phyloP scores from a whole-genome alignment of 768 basidiomycete genomes.

The Ramaria rubella region DNA sequence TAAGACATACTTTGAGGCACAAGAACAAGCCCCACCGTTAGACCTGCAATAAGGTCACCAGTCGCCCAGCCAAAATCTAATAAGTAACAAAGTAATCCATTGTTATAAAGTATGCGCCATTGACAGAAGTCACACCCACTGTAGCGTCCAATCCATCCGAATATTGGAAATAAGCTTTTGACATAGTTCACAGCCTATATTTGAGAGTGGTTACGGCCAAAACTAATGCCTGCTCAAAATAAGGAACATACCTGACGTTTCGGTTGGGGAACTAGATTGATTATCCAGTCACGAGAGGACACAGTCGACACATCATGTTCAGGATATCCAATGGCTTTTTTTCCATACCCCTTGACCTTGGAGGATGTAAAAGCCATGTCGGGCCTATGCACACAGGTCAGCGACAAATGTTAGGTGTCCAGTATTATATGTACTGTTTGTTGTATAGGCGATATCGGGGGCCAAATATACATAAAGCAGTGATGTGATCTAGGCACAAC shows the following conservation, averaged over 20 bases:
- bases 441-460: too few species aligned
- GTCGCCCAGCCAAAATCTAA: constrained; percentile 72
- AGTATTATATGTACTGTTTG: too few species aligned
- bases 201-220: background rate
- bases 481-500: too few species aligned
- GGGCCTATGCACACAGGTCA: background rate
- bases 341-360: constrained; percentile 39
- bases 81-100: constrained; percentile 4
- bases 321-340: constrained; percentile 53
- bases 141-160: constrained; percentile 82
- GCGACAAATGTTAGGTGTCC: too few species aligned
- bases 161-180: constrained; percentile 71
- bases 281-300: constrained; percentile 51
- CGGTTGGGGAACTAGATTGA: constrained; percentile 37
- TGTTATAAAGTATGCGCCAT: too few species aligned
- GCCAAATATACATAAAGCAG: too few species aligned
- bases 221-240: background rate
- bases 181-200: constrained; percentile 58
- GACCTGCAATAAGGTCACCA: constrained; percentile 82
- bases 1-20: constrained; percentile 95
- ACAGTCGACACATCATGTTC: constrained; percentile 55
- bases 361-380: background rate
- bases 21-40: constrained; percentile 93
- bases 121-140: too few species aligned
- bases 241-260: constrained; percentile 39